phyloP scores from a whole-genome alignment of 176 grass and related monocot genomes.

The Oryza brachyantha region DNA sequence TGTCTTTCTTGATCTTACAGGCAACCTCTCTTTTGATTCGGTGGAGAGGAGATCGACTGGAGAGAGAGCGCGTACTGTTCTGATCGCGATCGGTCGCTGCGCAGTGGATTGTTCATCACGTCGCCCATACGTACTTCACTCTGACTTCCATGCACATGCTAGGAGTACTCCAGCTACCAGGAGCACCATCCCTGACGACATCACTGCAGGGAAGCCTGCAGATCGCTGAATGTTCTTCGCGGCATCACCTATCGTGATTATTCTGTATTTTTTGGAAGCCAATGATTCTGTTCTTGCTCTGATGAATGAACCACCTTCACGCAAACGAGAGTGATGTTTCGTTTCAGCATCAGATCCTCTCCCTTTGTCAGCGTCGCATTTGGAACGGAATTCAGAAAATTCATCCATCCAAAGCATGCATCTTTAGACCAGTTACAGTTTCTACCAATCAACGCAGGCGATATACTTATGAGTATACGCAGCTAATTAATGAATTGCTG shows the following conservation, averaged over 20 bases:
- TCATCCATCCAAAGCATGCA: neutral
- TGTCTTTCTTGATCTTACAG: neutral
- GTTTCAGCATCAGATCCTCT: too few species aligned
- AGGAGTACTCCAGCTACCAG: too few species aligned
- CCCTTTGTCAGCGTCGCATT: neutral
- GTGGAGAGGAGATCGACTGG: too few species aligned
- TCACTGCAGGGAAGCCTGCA: too few species aligned
- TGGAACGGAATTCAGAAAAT: neutral
- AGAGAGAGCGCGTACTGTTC: too few species aligned
- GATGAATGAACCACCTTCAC: too few species aligned
- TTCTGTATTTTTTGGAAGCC: too few species aligned
- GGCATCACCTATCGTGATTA: too few species aligned
- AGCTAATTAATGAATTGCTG: neutral
- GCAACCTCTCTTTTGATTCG: too few species aligned
- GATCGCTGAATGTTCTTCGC: neutral
- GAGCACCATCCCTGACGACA: neutral
- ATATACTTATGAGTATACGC: neutral
- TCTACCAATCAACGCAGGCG: neutral
- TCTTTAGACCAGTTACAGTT: neutral
- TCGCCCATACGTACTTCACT: neutral
- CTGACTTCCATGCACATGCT: neutral
- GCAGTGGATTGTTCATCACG: neutral
- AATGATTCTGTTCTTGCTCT: too few species aligned
- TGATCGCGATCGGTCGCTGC: neutral
- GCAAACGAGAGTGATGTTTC: too few species aligned